These are phyloP conservation scores for Rheum nobile DNA, from an alignment of 148 eudicot genomes.

Conservation along the genomic window DNA sequence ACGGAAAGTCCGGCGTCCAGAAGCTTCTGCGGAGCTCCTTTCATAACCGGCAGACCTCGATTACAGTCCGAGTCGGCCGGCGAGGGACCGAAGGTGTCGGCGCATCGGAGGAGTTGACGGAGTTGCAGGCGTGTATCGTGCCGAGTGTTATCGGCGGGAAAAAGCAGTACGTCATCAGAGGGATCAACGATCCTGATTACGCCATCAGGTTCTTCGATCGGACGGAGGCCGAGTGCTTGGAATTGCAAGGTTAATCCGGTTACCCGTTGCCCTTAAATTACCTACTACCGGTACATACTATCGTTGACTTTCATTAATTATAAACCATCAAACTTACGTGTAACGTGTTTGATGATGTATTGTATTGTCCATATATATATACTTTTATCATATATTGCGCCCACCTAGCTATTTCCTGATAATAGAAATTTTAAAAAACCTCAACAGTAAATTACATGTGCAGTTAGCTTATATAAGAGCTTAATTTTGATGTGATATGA, in stretches of 20 bases:
- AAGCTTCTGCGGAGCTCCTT: conserved; percentile 43
- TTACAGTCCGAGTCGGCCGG: conserved; percentile 54
- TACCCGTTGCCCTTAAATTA: not conserved
- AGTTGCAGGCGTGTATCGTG: conserved; percentile 70
- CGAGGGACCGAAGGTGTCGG: conserved; percentile 25
- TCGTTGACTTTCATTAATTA: not conserved
- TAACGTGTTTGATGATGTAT: not conserved
- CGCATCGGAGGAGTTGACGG: conserved; percentile 10
- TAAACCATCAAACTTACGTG: not conserved
- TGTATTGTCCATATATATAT: not conserved
- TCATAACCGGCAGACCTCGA: conserved; percentile 43
- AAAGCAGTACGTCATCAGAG: conserved; percentile 51
- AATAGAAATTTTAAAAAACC: not conserved
- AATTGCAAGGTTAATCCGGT: conserved; percentile 46
- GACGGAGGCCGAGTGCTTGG: conserved; percentile 53
- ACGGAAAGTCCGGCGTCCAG: conserved; percentile 60
- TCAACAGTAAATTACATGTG: too few species aligned
- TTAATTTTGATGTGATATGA: too few species aligned
- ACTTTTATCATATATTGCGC: not conserved
- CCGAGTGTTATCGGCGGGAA: conserved; percentile 44
- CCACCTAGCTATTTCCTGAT: not conserved
- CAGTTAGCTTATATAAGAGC: too few species aligned
- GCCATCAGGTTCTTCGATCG: conserved; percentile 70
- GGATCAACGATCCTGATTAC: conserved; percentile 73
- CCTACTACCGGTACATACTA: not conserved